Percentiles rank a stretch among this genome's conserved stretches.
phyloP scores from a whole-genome alignment of 169 alveolate species.

The Plasmodium inui region DNA sequence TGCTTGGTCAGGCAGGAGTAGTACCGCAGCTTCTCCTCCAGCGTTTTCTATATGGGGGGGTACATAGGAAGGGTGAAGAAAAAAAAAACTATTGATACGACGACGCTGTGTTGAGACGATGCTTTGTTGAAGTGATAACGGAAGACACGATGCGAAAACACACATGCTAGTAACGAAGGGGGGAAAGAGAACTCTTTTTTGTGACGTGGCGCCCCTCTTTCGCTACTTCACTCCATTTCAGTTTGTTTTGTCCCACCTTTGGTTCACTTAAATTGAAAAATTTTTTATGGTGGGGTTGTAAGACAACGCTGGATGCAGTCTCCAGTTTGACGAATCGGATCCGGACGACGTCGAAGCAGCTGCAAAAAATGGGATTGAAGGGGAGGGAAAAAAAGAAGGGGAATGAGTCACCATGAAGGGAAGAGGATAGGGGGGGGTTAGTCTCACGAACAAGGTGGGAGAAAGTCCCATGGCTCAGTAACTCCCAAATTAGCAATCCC shows the following conservation, averaged over 20 bases:
- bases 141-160: not conserved
- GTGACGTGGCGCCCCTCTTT: not conserved
- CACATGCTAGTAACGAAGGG: not conserved
- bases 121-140: not conserved
- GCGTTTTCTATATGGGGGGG: conserved; percentile 31
- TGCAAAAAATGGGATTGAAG: not conserved
- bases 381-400: not conserved
- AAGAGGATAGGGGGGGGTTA: not conserved
- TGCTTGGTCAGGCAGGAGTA: conserved; percentile 45
- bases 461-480: not conserved
- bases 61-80: not conserved
- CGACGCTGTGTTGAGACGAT: not conserved
- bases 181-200: not conserved
- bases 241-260: conserved; percentile 13
- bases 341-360: conserved; percentile 55
- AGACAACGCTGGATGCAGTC: conserved; percentile 34
- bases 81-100: not conserved
- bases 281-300: conserved; percentile 62
- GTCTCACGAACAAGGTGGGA: no score
- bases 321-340: conserved; percentile 43
- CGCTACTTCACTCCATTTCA: not conserved
- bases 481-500: not conserved
- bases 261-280: conserved; percentile 46
- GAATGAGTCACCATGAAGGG: not conserved
- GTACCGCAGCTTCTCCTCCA: conserved; percentile 52